These are phyloP conservation scores for Fraxinus americana DNA, from an alignment of 257 asterid genomes.

Conservation along the genomic window DNA sequence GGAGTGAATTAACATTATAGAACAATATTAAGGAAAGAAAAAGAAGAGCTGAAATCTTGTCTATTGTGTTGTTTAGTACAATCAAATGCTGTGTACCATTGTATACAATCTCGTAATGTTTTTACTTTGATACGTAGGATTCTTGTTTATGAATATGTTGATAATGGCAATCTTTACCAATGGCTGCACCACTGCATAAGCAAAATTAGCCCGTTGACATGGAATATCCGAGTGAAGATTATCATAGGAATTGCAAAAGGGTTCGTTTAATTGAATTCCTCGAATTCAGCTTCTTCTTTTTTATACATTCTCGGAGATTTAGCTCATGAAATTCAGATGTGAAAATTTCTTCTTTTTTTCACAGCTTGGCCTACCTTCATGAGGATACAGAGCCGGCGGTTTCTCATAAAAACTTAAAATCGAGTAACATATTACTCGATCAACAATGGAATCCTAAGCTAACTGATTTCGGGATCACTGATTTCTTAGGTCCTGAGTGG, in stretches of 20 bases:
- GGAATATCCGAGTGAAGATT: constrained; percentile 52
- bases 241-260: constrained; percentile 71
- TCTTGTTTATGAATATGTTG: constrained; percentile 49
- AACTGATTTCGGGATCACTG: constrained; percentile 46
- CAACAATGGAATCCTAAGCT: constrained; percentile 66
- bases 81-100: no score
- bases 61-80: not conserved
- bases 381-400: constrained; percentile 51
- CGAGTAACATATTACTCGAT: constrained; percentile 58
- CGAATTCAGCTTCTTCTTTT: not conserved
- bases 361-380: constrained; percentile 50
- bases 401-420: constrained; percentile 46
- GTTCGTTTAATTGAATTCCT: constrained; percentile 22
- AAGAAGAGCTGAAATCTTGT: not conserved
- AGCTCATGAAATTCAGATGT: not conserved
- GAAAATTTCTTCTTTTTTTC: not conserved
- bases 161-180: constrained; percentile 50
- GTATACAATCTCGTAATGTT: not conserved
- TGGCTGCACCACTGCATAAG: not conserved
- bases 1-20: no score
- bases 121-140: constrained; percentile 34
- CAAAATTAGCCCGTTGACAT: constrained; percentile 47
- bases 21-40: not conserved
- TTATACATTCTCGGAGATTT: not conserved
- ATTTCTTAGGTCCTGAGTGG: constrained; percentile 38